These are phyloP conservation scores for Gelatoporia subvermispora DNA, from an alignment of 768 basidiomycete species.

Conservation along the genomic window DNA sequence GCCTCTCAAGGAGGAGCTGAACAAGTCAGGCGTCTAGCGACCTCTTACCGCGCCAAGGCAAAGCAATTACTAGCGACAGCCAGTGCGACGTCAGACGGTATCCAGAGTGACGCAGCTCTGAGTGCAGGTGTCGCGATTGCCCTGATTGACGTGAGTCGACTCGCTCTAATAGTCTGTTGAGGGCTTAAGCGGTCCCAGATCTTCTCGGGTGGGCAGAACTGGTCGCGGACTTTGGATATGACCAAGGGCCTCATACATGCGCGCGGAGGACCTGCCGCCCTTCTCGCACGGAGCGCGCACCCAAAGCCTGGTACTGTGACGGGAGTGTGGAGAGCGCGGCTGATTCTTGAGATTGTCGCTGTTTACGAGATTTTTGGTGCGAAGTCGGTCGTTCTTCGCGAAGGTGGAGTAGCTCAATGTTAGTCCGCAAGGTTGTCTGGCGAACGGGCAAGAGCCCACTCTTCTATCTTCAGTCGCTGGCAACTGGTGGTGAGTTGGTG, in stretches of 20 bases:
- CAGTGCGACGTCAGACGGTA: conserved; percentile 26
- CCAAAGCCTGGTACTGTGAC: conserved; percentile 19
- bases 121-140: conserved; percentile 26
- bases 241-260: conserved; percentile 34
- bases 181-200: conserved; percentile 29
- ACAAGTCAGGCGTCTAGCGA: conserved; percentile 32
- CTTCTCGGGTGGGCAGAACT: conserved; percentile 36
- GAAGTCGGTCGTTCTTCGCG: not conserved
- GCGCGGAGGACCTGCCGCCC: conserved; percentile 38
- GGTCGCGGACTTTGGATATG: conserved; percentile 32
- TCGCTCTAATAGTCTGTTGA: conserved; percentile 1
- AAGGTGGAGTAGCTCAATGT: no score
- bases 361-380: conserved; percentile 38
- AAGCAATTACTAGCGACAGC: conserved; percentile 30
- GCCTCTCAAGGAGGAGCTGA: conserved; percentile 13
- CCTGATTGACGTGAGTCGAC: conserved; percentile 33
- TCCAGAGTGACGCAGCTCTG: conserved; percentile 24
- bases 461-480: conserved; percentile 30
- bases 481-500: conserved; percentile 35
- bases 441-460: conserved; percentile 30
- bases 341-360: conserved; percentile 39
- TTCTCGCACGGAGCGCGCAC: conserved; percentile 28
- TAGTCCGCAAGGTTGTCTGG: conserved; percentile 28
- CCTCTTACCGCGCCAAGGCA: conserved; percentile 29
- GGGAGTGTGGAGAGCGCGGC: conserved; percentile 28